Percentiles rank a stretch among this genome's conserved stretches.
Conservation (phyloP, 1,284 basidiomycete genomes). For the Ceratobasidium sp. region DNA sequence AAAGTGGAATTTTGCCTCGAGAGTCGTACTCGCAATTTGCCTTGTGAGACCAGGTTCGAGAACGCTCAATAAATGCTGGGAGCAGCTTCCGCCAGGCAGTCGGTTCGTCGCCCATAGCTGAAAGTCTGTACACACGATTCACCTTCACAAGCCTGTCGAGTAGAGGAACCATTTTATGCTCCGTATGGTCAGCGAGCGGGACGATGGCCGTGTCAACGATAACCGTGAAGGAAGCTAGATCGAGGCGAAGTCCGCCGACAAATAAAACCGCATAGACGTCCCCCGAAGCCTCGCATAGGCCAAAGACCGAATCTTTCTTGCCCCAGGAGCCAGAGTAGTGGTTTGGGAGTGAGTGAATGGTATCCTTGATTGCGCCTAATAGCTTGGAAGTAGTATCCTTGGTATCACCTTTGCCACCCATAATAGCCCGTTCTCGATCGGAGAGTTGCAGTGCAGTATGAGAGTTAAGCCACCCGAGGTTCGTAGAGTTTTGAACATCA, state of each 20-base stretch:
- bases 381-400: no score
- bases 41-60: conserved; percentile 24
- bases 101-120: conserved; percentile 6
- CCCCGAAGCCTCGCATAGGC: conserved; percentile 16
- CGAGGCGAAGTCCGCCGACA: conserved; percentile 21
- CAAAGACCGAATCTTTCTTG: neutral
- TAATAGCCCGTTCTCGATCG: conserved; percentile 12
- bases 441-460: conserved; percentile 12
- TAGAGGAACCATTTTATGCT: no score
- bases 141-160: no score
- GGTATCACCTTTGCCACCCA: neutral
- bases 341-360: conserved; percentile 12
- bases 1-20: neutral
- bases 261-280: conserved; percentile 6
- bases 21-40: conserved; percentile 26
- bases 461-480: neutral
- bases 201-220: conserved; percentile 15
- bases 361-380: conserved; percentile 4
- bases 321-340: conserved; percentile 4
- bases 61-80: conserved; percentile 32
- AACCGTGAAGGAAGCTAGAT: conserved; percentile 21
- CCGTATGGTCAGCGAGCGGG: neutral
- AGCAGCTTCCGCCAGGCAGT: conserved; percentile 37
- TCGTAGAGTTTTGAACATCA: conserved; percentile 42
- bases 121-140: no score